phyloP scores from a whole-genome alignment of 495 filamentous ascomycete genomes.

The Ascobolus immersus region DNA sequence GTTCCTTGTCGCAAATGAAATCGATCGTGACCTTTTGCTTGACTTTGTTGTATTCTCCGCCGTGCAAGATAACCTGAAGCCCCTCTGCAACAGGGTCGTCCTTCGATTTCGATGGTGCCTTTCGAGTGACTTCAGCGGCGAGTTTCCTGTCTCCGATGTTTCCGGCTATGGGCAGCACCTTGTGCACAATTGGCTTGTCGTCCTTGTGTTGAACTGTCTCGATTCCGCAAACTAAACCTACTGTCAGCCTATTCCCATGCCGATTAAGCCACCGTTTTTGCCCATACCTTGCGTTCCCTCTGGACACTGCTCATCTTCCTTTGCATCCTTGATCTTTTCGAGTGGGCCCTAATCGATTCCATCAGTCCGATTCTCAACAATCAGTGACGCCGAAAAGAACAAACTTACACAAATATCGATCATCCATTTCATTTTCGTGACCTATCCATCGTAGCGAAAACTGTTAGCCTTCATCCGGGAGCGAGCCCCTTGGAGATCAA shows the following conservation, averaged over 20 bases:
- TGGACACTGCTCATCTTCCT: constrained; percentile 30
- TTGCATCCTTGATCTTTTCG: constrained; percentile 23
- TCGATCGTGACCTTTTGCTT: constrained; percentile 51
- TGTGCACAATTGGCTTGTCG: constrained; percentile 20
- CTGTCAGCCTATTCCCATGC: constrained; percentile 1
- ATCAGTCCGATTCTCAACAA: neutral
- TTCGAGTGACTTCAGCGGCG: constrained; percentile 33
- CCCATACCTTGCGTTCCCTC: constrained; percentile 32
- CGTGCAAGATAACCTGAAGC: constrained; percentile 39
- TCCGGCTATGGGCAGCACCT: constrained; percentile 50
- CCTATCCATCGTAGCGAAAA: constrained; percentile 1
- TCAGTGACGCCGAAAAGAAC: neutral
- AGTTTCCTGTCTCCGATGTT: constrained; percentile 29
- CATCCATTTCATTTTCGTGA: constrained; percentile 59
- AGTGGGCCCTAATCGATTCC: constrained; percentile 22
- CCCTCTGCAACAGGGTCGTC: constrained; percentile 40
- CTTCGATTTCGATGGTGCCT: constrained; percentile 31
- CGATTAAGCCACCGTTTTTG: neutral
- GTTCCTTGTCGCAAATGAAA: constrained; percentile 48
- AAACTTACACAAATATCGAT: constrained; percentile 45
- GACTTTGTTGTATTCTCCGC: constrained; percentile 33
- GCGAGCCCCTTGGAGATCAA: constrained; percentile 2
- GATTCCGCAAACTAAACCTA: constrained; percentile 53
- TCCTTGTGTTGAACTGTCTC: constrained; percentile 25
- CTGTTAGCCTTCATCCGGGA: neutral